Conservation (phyloP, 768 basidiomycete species). For the Collybia sp. region DNA sequence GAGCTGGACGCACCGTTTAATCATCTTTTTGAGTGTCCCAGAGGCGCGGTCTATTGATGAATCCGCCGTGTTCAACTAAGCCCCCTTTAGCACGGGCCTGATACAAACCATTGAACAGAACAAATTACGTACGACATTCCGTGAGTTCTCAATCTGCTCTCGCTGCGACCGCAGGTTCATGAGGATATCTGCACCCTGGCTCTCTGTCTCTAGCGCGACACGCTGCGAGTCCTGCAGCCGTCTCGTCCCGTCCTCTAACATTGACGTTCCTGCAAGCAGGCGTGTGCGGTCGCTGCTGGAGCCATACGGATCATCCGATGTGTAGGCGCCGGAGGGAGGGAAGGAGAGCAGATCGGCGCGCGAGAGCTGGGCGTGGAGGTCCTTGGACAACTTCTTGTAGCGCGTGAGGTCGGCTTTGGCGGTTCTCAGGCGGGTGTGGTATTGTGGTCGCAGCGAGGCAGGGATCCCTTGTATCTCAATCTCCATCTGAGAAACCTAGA, state of each 20-base stretch:
- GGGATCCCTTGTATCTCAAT: slow-evolving; percentile 96
- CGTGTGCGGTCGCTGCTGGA: slow-evolving; percentile 70
- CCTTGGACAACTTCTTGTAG: slow-evolving; percentile 80
- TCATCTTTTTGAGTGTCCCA: slow-evolving; percentile 92
- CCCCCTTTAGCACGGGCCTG: neutral
- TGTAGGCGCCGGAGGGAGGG: slow-evolving; percentile 23
- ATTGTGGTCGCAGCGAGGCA: slow-evolving; percentile 72
- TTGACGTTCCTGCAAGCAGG: slow-evolving; percentile 70
- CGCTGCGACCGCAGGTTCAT: slow-evolving; percentile 80
- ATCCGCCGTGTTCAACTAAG: slow-evolving; percentile 81
- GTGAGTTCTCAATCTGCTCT: slow-evolving; percentile 91
- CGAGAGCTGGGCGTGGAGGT: slow-evolving; percentile 62
- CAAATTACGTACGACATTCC: slow-evolving; percentile 67
- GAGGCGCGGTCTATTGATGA: slow-evolving; percentile 87
- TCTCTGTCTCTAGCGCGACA: slow-evolving; percentile 93
- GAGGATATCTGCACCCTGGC: slow-evolving; percentile 91
- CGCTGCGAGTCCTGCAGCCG: slow-evolving; percentile 88
- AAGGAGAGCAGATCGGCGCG: slow-evolving; percentile 76
- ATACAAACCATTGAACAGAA: neutral
- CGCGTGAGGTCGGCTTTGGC: slow-evolving; percentile 72
- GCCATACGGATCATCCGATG: slow-evolving; percentile 80
- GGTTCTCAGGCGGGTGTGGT: slow-evolving; percentile 67
- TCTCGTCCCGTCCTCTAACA: slow-evolving; percentile 80
- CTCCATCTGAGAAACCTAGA: slow-evolving; percentile 99
- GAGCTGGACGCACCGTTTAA: slow-evolving; percentile 66